These are phyloP conservation scores for Termitomyces sp. DNA, from an alignment of 768 basidiomycete genomes.

Conservation along the genomic window DNA sequence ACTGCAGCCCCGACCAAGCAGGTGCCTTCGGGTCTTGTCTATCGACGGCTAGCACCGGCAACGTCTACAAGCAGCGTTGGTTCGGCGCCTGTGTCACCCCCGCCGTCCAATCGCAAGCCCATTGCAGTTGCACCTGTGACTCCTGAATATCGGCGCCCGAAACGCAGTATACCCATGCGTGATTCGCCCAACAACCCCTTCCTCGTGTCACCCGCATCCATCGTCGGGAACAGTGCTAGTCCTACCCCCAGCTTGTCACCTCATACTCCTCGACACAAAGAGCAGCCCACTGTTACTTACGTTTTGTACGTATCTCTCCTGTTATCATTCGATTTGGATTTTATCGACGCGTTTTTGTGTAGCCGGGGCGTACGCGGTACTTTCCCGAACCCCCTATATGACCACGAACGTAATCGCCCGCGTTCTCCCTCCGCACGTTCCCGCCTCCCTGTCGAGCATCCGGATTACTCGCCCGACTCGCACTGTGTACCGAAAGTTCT, in stretches of 20 bases:
- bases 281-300: slow-evolving; percentile 63
- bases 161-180: slow-evolving; percentile 30
- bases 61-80: slow-evolving; percentile 19
- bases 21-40: slow-evolving; percentile 31
- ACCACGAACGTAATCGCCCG: slow-evolving; percentile 38
- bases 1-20: slow-evolving; percentile 14
- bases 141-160: slow-evolving; percentile 25
- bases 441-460: slow-evolving; percentile 56
- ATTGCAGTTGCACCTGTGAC: slow-evolving; percentile 35
- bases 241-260: slow-evolving; percentile 29
- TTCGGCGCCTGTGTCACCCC: slow-evolving; percentile 56
- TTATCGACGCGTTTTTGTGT: slow-evolving; percentile 7
- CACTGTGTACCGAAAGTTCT: slow-evolving; percentile 55
- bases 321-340: neutral
- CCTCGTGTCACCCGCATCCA: slow-evolving; percentile 37
- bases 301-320: slow-evolving; percentile 57
- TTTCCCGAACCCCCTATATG: slow-evolving; percentile 64
- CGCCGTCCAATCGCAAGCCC: slow-evolving; percentile 55
- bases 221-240: slow-evolving; percentile 28
- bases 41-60: slow-evolving; percentile 24
- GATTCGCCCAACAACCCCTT: slow-evolving; percentile 77
- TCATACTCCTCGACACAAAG: slow-evolving; percentile 37
- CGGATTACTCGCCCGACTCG: slow-evolving; percentile 59
- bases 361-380: slow-evolving; percentile 68
- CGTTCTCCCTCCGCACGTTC: slow-evolving; percentile 45